phyloP scores from a whole-genome alignment of 345 rosid species.

The Hibiscus syriacus region DNA sequence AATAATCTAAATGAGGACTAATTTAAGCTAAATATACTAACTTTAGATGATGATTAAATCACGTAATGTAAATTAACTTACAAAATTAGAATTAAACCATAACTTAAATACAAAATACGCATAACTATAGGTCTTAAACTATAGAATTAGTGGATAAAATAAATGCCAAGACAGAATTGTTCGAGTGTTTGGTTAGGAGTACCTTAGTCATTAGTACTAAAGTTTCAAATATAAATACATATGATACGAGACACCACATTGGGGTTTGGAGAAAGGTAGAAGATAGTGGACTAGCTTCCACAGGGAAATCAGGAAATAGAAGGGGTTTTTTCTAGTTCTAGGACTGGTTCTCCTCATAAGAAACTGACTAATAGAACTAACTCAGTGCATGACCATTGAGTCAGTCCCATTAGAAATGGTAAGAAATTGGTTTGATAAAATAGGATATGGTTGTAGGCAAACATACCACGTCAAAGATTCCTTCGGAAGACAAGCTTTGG shows the following conservation, averaged over 20 bases:
- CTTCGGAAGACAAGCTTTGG: constrained; percentile 48
- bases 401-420: not conserved
- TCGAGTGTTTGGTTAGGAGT: not conserved
- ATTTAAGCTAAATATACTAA: no score
- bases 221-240: not conserved
- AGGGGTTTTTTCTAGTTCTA: not conserved
- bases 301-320: not conserved
- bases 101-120: no score
- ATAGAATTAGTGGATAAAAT: not conserved
- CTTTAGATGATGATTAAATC: no score
- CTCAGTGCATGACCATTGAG: not conserved
- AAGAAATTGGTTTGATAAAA: not conserved
- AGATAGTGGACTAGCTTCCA: not conserved
- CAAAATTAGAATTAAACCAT: no score
- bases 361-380: not conserved
- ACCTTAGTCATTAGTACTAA: not conserved
- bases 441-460: not conserved
- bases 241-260: not conserved
- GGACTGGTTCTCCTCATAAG: not conserved
- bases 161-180: not conserved
- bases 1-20: no score
- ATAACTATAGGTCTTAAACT: no score
- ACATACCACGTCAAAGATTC: constrained; percentile 65
- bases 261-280: no score
- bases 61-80: no score